Evolutionary conservation across 2,329 filamentous ascomycete species (phyloP), one percentile per base, ranked within the genome.

Genomic region (Lasiodiplodia citricola): DNA sequence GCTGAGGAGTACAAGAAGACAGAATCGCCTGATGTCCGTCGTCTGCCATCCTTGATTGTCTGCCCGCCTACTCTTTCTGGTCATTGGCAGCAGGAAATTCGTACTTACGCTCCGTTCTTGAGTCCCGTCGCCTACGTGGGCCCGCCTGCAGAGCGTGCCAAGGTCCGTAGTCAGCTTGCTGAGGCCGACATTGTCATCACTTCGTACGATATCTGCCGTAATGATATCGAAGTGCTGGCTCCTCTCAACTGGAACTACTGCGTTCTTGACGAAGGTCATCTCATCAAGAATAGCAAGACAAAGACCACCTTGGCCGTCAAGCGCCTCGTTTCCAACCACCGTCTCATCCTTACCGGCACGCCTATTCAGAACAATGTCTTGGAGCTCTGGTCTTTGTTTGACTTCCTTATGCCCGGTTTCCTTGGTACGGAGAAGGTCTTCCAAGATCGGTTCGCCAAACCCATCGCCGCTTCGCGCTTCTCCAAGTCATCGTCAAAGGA

Each of bases 351-450:
- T 4, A 99, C 96, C 0, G 96, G 96, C 51, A 99, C 96, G 1
- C 96, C 96, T 0, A 98, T 98, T 72, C 95, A 98, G 79, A 98
- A 98, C 80, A 98, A 98, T 73, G 95, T 99, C 2, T 83, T 99
- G 60, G 95, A 99, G 78, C 85, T 99, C 4, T 99, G 95, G 95
- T 98, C 95, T 0, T 86, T 99, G 4, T 99, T 99, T 77, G 96
- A 99, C 81, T 99, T 99, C 83, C 85, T 99, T 70, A 99, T 99
- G 96, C 96, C 96, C 3, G 96, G 96, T 2, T 99, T 99, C 84
- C 85, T 99, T 8, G 96, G 96, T 38, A 93, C 91, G 0, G 96
- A 99, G 78, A 97, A 96, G 82, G 93, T 97, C n/a, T 97, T 97
- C 82, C 85, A 96, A 72, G 95, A 97, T 79, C 90, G 94, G 3